A percentile compares a stretch with the other conserved stretches of the same genome.
Conservation (phyloP, 1,284 basidiomycete genomes). For the Cutaneotrichosporon dermatis region DNA sequence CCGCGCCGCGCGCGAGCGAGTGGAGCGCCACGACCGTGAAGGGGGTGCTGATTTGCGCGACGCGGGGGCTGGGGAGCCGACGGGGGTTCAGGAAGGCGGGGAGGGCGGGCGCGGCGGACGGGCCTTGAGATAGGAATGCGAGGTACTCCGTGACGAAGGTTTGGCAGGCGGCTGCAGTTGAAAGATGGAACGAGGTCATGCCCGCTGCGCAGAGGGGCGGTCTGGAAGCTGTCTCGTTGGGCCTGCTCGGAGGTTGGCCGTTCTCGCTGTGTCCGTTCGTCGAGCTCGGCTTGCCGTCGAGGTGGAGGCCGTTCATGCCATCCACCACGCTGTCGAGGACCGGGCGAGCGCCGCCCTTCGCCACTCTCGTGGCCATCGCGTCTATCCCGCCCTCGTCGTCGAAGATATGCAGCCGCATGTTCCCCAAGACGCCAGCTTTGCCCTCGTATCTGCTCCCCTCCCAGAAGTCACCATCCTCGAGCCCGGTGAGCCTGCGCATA, state of each 20-base stretch:
- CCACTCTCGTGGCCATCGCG: neutral
- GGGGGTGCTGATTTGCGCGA: conserved; percentile 35
- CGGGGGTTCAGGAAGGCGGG: conserved; percentile 37
- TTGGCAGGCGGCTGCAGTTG: conserved; percentile 21
- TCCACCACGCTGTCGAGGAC: too few relatives aligned
- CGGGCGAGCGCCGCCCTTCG: neutral
- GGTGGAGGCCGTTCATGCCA: too few relatives aligned
- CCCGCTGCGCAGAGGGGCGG: neutral
- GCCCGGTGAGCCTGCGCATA: conserved; percentile 37
- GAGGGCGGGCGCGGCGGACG: conserved; percentile 7
- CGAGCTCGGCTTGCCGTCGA: too few relatives aligned
- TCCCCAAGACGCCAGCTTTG: conserved; percentile 26
- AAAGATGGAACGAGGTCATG: conserved; percentile 28
- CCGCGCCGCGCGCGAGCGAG: conserved; percentile 60
- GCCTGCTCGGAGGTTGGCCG: neutral
- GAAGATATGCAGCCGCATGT: conserved; percentile 32
- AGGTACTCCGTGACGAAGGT: conserved; percentile 29
- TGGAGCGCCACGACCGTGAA: conserved; percentile 52
- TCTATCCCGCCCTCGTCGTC: conserved; percentile 15
- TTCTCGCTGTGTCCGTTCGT: neutral
- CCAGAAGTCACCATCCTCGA: conserved; percentile 43
- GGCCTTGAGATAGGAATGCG: neutral
- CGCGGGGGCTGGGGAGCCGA: conserved; percentile 34
- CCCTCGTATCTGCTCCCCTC: conserved; percentile 41
- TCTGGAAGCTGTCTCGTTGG: neutral